These are phyloP conservation scores for Salvia rosmarinus DNA, from an alignment of 257 asterid species.

Conservation along the genomic window DNA sequence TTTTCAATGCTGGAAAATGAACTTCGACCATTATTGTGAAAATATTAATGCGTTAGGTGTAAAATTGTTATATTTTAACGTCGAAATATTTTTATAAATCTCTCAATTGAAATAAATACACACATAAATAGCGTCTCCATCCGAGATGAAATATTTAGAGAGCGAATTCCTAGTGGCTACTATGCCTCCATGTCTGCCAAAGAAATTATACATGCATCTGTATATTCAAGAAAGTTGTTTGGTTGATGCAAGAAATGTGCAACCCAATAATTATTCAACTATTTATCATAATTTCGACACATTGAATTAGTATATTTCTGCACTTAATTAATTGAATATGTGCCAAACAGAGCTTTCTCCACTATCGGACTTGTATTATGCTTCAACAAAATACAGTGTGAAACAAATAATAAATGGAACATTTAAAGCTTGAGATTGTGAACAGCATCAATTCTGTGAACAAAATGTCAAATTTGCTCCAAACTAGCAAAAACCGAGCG, in stretches of 20 bases:
- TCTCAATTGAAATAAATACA: too few species aligned
- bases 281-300: not conserved
- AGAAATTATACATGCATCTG: too few species aligned
- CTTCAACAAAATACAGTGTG: not conserved
- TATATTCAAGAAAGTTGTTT: not conserved
- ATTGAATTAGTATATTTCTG: not conserved
- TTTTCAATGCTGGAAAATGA: too few species aligned
- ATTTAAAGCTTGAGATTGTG: not conserved
- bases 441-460: constrained; percentile 14
- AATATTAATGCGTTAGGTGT: too few species aligned
- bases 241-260: too few species aligned
- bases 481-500: constrained; percentile 23
- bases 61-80: too few species aligned
- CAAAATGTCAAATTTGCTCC: constrained; percentile 25
- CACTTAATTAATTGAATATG: not conserved
- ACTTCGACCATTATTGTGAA: too few species aligned
- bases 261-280: not conserved
- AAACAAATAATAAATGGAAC: not conserved
- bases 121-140: too few species aligned
- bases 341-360: not conserved
- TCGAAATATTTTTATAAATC: too few species aligned
- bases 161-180: too few species aligned
- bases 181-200: too few species aligned
- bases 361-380: not conserved
- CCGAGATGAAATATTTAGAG: too few species aligned